Evolutionary conservation across 768 basidiomycete species (phyloP), one percentile per base, ranked within the genome.

Genomic region (Serendipita vermifera): DNA sequence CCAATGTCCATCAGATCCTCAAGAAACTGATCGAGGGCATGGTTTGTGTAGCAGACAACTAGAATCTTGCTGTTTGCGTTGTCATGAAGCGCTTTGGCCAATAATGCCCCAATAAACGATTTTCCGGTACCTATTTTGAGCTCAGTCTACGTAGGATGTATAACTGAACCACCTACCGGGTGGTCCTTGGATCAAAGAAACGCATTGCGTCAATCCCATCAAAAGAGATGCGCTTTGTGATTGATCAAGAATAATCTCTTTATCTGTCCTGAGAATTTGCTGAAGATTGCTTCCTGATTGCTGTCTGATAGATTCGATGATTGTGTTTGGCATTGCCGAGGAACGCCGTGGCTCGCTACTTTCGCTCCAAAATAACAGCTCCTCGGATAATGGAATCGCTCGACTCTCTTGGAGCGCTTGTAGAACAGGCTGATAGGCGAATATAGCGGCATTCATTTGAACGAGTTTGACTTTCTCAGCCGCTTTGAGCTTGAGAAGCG

Each of bases 41-140:
- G 84, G 57, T 86, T 86, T 1, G 83, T 86, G 59, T 78, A 85
- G 60, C 82, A 84, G 15, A 83, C 79, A 1, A 85, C 81, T 3
- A 85, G 74, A 22, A 86, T 83, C 0, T 64, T 78, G 53, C 72
- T 69, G 0, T 61, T 15, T 0, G 76, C 76, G 55, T 66, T 65
- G 13, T 77, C 73, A 46, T 83, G 74, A 3, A 83, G 65, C 3
- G 75, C 68, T 60, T 83, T 85, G 0, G 81, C 81, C 0, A 85
- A 66, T 1, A 85, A 70, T 0, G 81, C 80, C 0, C 84, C 83
- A 22, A 85, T 79, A 62, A 83, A 83, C 0, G 82, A 83, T 57
- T 86, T 86, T 1, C 83, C 84, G 0, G 83, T 86, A 1, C 83
- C 84, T 84, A 3, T 9, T 13, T 11, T 58, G 40, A 38, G 55